Base-by-base conservation (phyloP, 2,329 filamentous ascomycete genomes). In the Blumeriella jaapii region DNA sequence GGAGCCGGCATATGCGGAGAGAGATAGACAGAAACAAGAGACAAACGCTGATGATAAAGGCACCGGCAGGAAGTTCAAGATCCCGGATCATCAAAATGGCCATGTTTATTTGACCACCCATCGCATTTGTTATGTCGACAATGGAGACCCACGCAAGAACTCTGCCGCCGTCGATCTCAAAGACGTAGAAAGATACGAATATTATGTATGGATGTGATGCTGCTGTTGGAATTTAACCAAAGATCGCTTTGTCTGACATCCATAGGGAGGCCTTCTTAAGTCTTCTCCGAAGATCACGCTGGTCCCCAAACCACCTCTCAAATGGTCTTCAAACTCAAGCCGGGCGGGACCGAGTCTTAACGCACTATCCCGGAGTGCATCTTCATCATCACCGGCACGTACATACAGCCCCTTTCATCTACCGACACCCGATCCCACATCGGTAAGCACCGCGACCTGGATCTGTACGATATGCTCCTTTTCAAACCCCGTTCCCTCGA, bases 61-160 rank as follows among this genome's bases (percentile, higher is more conserved):
- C 22, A 29, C 19, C 6, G 30, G 9, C 35, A 94, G 86, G 50
- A 96, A 95, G 64, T 91, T 79, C 65, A 98, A 98, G 64, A 79
- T 98, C 36, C 81, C 84, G 22, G 78, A 87, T 54, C 85, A 93
- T 48, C 91, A 98, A 58, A 85, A 94, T 63, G 91, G 91, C 33
- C 86, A 95, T 63, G 85, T 91, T 36, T 98, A 98, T 58, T 61
- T 98, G 60, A 98, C 91, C 12, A 94, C 91, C 6, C 89, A 96
- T 60, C 82, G 91, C 34, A 77, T 85, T 42, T 98, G 89, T 64
- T 98, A 96, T 56, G 83, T 98, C 45, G 87, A 95, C 55, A 81
- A 86, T 52, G 70, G 75, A 19, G 81, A 95, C 45, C 86, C 91
- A 11, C 74, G 89, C 44, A 82, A 81, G 55, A 76, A 83, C 57